These are phyloP conservation scores for Candida taoyuanica DNA, from an alignment of 805 yeast genomes.

Conservation along the genomic window DNA sequence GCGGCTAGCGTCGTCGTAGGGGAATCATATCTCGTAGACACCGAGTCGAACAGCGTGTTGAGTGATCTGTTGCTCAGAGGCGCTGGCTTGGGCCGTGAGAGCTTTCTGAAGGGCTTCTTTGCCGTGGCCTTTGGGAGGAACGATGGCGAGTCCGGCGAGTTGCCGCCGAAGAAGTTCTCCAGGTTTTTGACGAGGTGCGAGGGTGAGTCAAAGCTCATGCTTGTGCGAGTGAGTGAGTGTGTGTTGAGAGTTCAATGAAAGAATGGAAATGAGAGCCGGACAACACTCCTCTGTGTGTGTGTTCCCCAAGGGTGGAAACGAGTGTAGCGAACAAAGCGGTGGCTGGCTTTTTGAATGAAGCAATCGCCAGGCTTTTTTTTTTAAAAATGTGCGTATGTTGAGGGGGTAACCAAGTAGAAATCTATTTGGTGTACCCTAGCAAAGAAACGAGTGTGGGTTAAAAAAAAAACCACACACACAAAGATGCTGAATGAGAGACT, in stretches of 20 bases:
- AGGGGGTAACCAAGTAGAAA: constrained; percentile 4
- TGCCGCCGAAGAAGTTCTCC: constrained; percentile 20
- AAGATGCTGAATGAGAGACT: too few species aligned
- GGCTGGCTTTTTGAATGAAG: background rate
- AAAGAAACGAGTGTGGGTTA: background rate
- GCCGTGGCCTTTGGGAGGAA: constrained; percentile 17
- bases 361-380: background rate
- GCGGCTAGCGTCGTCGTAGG: constrained; percentile 37
- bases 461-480: too few species aligned
- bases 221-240: background rate
- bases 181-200: constrained; percentile 20
- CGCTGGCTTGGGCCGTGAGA: constrained; percentile 20
- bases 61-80: constrained; percentile 11
- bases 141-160: constrained; percentile 27
- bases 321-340: background rate
- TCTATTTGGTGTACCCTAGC: too few species aligned
- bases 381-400: too few species aligned
- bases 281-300: too few species aligned
- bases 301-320: background rate
- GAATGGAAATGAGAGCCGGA: too few species aligned
- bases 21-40: constrained; percentile 26
- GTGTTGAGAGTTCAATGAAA: background rate
- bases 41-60: constrained; percentile 14
- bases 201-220: constrained; percentile 24
- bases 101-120: constrained; percentile 12